Percentiles rank a stretch among this genome's conserved stretches.
Evolutionary conservation across 176 grass and related monocot genomes (phyloP).

Genomic region (Olyra latifolia): DNA sequence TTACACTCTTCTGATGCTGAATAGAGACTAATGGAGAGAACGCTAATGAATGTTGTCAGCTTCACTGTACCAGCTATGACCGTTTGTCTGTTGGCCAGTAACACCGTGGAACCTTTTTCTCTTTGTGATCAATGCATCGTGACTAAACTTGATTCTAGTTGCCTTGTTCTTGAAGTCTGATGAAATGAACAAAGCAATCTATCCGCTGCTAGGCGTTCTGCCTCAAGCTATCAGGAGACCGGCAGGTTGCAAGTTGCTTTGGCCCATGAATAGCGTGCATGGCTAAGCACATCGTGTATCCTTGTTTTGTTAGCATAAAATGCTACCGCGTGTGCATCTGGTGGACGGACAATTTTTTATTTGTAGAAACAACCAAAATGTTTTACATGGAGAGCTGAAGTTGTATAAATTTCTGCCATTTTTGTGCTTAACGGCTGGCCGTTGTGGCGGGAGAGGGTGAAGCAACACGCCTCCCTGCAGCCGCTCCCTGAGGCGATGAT

Average conservation of each 20-base stretch:
- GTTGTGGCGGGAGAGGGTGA: too few relatives aligned
- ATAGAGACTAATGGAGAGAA: background rate
- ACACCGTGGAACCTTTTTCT: background rate
- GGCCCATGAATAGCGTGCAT: background rate
- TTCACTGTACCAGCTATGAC: background rate
- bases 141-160: background rate
- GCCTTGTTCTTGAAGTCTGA: background rate
- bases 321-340: background rate
- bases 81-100: background rate
- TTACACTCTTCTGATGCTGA: background rate
- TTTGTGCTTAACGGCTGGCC: too few relatives aligned
- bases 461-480: too few relatives aligned
- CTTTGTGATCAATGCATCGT: background rate
- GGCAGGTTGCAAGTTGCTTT: background rate
- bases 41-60: background rate
- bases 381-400: too few relatives aligned
- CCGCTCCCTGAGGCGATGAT: too few relatives aligned
- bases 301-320: background rate
- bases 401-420: too few relatives aligned
- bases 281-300: background rate
- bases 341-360: background rate
- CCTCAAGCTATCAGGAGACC: background rate
- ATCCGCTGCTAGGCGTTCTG: background rate
- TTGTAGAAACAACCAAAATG: background rate
- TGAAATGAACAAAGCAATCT: constrained; percentile 2